Evolutionary conservation across 2,329 filamentous ascomycete genomes (phyloP), one percentile per base, ranked within the genome.

Genomic region (Calonectria pseudoturangicola): DNA sequence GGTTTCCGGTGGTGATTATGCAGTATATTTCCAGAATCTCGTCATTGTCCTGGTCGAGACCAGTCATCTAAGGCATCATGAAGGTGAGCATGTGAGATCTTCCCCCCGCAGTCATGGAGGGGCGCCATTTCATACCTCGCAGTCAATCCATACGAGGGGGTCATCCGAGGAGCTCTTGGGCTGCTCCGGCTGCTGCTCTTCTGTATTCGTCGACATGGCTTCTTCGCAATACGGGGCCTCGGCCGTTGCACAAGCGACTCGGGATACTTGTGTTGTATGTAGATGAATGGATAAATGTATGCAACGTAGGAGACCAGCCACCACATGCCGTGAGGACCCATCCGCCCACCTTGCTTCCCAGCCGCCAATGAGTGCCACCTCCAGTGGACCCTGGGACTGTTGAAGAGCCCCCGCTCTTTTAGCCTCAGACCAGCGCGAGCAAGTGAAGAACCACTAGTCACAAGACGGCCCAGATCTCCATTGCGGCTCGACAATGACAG

Each of bases 1-100:
- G 90, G 73, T 95, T 88, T 66, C 92, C 90, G 77, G 96, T 94
- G 9, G 97, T 99, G 82, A 99, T 91, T 84, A 97, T 93, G 86
- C 96, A 98, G 84, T 93, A 96, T 70, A 98, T 93, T 80, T 98
- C 95, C 81, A 98, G 92, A 80, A 98, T 97, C 69, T 93, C 92
- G 81, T 98, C 96, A 39, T 87, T 91, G 72, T 94, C 90, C 2
- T 92, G 89, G 83, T 98, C 89, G n/a, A 86, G 80, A 13, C 85
- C 85, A n/a, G 85, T 98, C 97, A 99, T 99, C 95, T 98, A 51
- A 18, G 21, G 72, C 66, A 62, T 77, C 73, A 70, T 71, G 75
- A 48, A 48, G 70, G 58, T 56, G 63, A 50, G 54, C 18, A 28
- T 10, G 15, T 43, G 45, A 48, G 45, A 8, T 25, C n/a, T 36